Percentiles rank a stretch among this genome's conserved stretches.
These are phyloP conservation scores for Torulaspora pretoriensis DNA, from an alignment of 1,139 yeast genomes.

Conservation along the genomic window DNA sequence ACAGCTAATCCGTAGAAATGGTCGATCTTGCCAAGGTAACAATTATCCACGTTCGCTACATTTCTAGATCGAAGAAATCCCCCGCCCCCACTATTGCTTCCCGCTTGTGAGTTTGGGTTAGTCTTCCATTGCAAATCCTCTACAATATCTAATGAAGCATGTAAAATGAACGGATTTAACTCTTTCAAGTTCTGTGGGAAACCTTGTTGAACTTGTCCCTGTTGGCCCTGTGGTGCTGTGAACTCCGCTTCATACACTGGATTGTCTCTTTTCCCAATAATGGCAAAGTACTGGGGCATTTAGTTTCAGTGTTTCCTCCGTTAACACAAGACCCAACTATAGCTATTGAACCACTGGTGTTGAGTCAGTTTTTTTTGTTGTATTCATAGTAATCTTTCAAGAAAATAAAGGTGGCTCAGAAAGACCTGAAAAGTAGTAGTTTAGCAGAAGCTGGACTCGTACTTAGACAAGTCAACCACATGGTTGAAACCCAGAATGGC, in stretches of 20 bases:
- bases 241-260: conserved; percentile 88
- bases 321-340: background rate
- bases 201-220: conserved; percentile 28
- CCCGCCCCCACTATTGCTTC: conserved; percentile 12
- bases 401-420: background rate
- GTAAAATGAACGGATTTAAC: conserved; percentile 80
- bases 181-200: conserved; percentile 73
- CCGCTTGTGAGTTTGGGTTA: conserved; percentile 38
- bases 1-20: conserved; percentile 77
- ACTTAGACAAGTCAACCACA: background rate
- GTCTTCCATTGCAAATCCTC: conserved; percentile 86
- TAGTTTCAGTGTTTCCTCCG: background rate
- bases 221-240: conserved; percentile 37
- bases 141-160: conserved; percentile 80
- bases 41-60: conserved; percentile 33
- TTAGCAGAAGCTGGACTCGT: background rate
- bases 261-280: conserved; percentile 80
- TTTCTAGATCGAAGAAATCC: conserved; percentile 30
- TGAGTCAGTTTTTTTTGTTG: background rate
- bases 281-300: conserved; percentile 80
- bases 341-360: background rate
- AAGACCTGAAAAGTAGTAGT: background rate
- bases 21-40: conserved; percentile 72
- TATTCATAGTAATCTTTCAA: background rate
- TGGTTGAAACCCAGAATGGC: conserved; percentile 5